phyloP scores from a whole-genome alignment of 1,139 yeast genomes.

The Diutina neorugosa region DNA sequence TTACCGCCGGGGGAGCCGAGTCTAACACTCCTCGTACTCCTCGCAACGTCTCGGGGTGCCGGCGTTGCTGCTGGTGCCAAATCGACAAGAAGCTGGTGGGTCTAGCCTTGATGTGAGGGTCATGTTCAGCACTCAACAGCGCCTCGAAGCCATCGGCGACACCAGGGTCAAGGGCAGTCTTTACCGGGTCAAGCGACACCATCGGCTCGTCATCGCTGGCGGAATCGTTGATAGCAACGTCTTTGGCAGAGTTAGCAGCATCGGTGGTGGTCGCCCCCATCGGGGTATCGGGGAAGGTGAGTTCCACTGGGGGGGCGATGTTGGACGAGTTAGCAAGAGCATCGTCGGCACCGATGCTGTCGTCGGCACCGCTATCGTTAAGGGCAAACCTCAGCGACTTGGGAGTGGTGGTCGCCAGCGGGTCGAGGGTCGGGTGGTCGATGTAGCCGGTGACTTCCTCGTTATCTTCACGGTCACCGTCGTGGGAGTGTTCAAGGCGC shows the following conservation, averaged over 20 bases:
- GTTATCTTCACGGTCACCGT: constrained; percentile 33
- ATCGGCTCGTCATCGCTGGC: constrained; percentile 5
- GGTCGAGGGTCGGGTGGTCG: constrained; percentile 6
- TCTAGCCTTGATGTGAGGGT: neutral
- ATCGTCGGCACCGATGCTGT: constrained; percentile 10
- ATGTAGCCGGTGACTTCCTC: constrained; percentile 18
- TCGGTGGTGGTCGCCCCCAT: constrained; percentile 17
- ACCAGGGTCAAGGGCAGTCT: constrained; percentile 14
- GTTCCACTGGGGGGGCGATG: constrained; percentile 26
- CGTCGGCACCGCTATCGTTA: neutral
- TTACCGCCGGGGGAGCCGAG: constrained; percentile 12
- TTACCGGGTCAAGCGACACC: constrained; percentile 23
- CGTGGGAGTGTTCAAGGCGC: constrained; percentile 30
- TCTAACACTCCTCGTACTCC: constrained; percentile 5
- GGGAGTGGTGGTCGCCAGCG: constrained; percentile 5
- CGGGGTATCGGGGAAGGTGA: constrained; percentile 20
- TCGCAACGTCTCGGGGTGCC: neutral
- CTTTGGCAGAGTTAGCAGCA: no score
- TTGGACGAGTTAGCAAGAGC: constrained; percentile 32
- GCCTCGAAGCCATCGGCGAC: neutral
- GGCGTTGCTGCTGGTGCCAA: constrained; percentile 8
- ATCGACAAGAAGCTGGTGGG: constrained; percentile 5
- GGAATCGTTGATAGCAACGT: no score
- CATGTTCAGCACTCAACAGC: constrained; percentile 1
- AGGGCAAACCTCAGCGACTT: constrained; percentile 6